Conservation (phyloP, 2,329 filamentous ascomycete genomes). For the Alternaria triticimaculans region DNA sequence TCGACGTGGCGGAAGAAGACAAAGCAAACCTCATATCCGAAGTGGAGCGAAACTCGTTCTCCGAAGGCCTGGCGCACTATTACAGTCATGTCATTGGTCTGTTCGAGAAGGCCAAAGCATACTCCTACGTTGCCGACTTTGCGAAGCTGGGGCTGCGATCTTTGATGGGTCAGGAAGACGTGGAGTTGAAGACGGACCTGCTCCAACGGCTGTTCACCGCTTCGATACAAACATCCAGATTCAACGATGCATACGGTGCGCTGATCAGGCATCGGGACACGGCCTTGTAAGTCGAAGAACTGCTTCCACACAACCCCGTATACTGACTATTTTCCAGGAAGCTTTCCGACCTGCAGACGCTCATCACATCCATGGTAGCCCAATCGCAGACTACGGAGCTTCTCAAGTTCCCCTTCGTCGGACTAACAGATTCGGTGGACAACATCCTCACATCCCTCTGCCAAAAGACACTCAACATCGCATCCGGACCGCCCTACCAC, state of each 20-base stretch:
- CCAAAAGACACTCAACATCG: conserved; percentile 70
- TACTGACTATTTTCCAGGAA: conserved; percentile 54
- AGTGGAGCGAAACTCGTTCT: conserved; percentile 71
- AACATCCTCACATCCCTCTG: conserved; percentile 76
- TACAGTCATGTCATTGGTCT: conserved; percentile 84
- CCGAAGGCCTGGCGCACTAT: conserved; percentile 80
- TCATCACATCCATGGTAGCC: conserved; percentile 57
- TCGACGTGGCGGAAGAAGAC: conserved; percentile 48
- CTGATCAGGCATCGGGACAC: conserved; percentile 75
- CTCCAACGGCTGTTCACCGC: conserved; percentile 85
- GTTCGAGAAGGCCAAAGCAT: conserved; percentile 78
- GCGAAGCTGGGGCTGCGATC: conserved; percentile 69
- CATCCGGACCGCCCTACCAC: conserved; percentile 72
- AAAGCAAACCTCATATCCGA: conserved; percentile 70
- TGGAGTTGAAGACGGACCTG: conserved; percentile 57
- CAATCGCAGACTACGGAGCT: conserved; percentile 54
- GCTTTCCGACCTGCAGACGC: conserved; percentile 71
- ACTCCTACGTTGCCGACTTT: conserved; percentile 85
- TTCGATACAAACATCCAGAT: conserved; percentile 78
- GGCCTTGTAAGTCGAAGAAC: conserved; percentile 58
- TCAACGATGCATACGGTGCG: conserved; percentile 81
- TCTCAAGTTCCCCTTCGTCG: conserved; percentile 78
- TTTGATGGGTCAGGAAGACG: conserved; percentile 34
- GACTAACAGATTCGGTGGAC: conserved; percentile 79
- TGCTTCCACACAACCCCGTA: neutral